Base-by-base conservation (phyloP, 148 eudicot genomes). In the Camellia lanceoleosa region DNA sequence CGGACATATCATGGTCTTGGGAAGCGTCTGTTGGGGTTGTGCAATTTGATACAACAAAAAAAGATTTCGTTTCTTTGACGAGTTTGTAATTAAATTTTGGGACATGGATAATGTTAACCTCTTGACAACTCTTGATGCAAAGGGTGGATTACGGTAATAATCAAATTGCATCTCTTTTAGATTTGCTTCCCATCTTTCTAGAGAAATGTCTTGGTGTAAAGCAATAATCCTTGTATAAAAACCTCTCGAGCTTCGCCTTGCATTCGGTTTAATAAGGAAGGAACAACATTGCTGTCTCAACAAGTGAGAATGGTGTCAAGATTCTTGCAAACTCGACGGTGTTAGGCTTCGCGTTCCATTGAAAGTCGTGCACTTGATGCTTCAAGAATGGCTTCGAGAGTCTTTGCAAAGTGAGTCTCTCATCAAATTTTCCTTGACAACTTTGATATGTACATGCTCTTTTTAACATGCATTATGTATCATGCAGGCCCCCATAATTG, bases 81-180 rank as follows among this genome's bases (percentile, higher is more conserved):
- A 90, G 74, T 89, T 82, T 75, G 65, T 52, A 5, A 84, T 92
- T 61, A 92, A 92, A 81, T 85, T 79, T 76, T 92, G 94, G 97
- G 97, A 92, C 68, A 89, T 90, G 90, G 92, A 92, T 80, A 86
- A 80, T 77, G 76, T 83, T 67, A 84, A 79, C 77, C 80, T 89
- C 14, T 79, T 92, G 82, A 79, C 83, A 30, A 88, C 81, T 52
- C 63, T 63, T 65, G 92, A 89, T 83, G 92, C 94, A 63, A 91
- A 87, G 66, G 97, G 97, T 74, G 90, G 90, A 62, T 87, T 92
- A 58, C 88, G 86, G 97, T 92, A 89, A 79, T 69, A 73, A 76
- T 52, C 49, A 70, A 23, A 56, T 78, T 62, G 46, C 23, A 43
- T 70, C 11, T 74, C 46, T 54, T 75, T 2, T n/a, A 1, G 38